Conservation (phyloP, 768 basidiomycete genomes). For the Polyporus arcularius region DNA sequence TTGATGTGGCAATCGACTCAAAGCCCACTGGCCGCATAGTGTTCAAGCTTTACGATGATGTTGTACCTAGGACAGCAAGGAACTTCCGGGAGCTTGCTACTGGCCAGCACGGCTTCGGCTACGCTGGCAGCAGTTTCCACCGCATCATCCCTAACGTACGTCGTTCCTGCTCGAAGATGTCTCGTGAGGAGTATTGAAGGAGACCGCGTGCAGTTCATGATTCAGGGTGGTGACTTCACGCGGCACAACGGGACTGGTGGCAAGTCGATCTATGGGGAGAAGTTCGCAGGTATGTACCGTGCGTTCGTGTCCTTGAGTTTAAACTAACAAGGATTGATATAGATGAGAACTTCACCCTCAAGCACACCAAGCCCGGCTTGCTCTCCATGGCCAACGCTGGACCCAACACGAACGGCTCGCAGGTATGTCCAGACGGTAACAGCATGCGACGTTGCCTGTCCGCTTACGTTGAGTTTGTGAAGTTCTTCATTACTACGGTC, state of each 20-base stretch:
- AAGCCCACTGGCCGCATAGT: conserved; percentile 40
- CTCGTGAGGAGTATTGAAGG: not conserved
- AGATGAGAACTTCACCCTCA: conserved; percentile 74
- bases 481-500: conserved; percentile 82
- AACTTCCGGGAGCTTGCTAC: conserved; percentile 63
- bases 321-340: not conserved
- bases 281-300: conserved; percentile 61
- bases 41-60: conserved; percentile 59
- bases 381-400: conserved; percentile 92
- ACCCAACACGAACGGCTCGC: conserved; percentile 77
- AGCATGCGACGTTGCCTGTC: not conserved
- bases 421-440: conserved; percentile 36
- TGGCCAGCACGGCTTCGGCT: conserved; percentile 50
- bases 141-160: conserved; percentile 67
- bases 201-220: conserved; percentile 57
- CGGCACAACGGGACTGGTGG: conserved; percentile 75
- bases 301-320: not conserved
- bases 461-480: not conserved
- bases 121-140: conserved; percentile 50
- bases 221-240: conserved; percentile 89
- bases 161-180: not conserved
- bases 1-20: conserved; percentile 34
- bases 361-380: conserved; percentile 63
- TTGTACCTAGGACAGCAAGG: conserved; percentile 45
- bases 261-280: conserved; percentile 83